Evolutionary conservation across 2,329 filamentous ascomycete genomes (phyloP), one percentile per base, ranked within the genome.

Genomic region (Aspergillus vadensis): DNA sequence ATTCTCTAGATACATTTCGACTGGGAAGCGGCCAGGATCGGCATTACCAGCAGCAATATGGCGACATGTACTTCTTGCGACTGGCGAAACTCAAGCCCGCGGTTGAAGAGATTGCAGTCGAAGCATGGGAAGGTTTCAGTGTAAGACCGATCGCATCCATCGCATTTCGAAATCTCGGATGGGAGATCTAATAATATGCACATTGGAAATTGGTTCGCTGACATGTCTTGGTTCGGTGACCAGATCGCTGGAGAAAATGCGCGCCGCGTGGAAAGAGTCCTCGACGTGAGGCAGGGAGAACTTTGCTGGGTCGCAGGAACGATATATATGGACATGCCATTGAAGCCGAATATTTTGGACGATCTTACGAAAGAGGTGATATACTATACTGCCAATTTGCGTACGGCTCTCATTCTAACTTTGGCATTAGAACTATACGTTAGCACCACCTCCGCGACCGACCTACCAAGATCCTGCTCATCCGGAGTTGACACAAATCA

Each of bases 61-160:
- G 90, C 64, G 95, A 99, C 77, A 94, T 98, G 86, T 99, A 99
- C 83, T 99, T 97, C 74, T 76, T 97, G 68, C 90, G 95, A 12
- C 84, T 99, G 23, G 87, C 91, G 39, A 90, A 91, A 77, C 86
- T 99, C 74, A 97, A 94, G 78, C 91, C 92, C 9, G 84, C 86
- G 0, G 90, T 96, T 0, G 91, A 96, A 69, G 78, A 85, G 63
- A 83, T 91, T 54, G 94, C 93, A 0, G 77, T 80, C 15, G 87
- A 88, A 36, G 87, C 89, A 6, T 99, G 95, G 92, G 83, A 86
- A 50, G 89, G 86, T 55, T 89, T 91, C 57, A 85, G 82, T 74
- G 84, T 86, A 79, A 65, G 72, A 27, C 17, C 2, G 14, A 39
- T 17, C 4, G n/a, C 15, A 25, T 12, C 41, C 17, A 14, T 19